Evolutionary conservation across 805 yeast genomes (phyloP).

Genomic region (Lachancea waltii): DNA sequence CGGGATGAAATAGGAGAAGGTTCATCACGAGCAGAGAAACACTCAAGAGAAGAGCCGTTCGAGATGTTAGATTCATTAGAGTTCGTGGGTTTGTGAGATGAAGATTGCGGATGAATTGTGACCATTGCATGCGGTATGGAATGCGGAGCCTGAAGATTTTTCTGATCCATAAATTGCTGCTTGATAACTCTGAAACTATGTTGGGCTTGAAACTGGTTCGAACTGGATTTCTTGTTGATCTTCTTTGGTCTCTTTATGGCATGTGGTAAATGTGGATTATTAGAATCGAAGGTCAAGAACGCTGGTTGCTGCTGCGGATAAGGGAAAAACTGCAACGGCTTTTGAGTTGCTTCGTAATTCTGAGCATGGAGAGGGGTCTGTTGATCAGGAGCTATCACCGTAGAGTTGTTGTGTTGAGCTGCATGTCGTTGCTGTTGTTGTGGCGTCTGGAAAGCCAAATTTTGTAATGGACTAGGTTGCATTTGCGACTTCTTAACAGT

Average conservation of each 20-base stretch:
- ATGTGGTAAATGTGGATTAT: slow-evolving; percentile 10
- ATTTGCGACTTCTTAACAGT: slow-evolving; percentile 12
- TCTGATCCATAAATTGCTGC: slow-evolving; percentile 14
- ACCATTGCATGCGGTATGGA: slow-evolving; percentile 15
- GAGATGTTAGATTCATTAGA: slow-evolving; percentile 13
- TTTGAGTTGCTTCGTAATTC: slow-evolving; percentile 24
- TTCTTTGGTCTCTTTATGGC: slow-evolving; percentile 17
- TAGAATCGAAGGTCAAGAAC: slow-evolving; percentile 6
- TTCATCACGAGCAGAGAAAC: slow-evolving; percentile 22
- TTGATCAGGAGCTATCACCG: slow-evolving; percentile 9
- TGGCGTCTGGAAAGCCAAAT: slow-evolving; percentile 31
- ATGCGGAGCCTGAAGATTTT: slow-evolving; percentile 17
- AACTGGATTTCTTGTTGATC: not conserved
- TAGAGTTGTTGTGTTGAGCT: slow-evolving; percentile 8
- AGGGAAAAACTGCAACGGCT: slow-evolving; percentile 31
- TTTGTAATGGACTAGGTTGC: slow-evolving; percentile 31
- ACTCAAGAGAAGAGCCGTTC: slow-evolving; percentile 20
- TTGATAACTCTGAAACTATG: slow-evolving; percentile 19
- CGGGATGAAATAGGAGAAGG: slow-evolving; percentile 24
- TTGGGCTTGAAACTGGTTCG: slow-evolving; percentile 29
- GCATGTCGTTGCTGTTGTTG: slow-evolving; percentile 19
- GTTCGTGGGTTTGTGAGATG: slow-evolving; percentile 11
- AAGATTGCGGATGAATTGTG: slow-evolving; percentile 35
- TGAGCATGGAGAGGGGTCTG: slow-evolving; percentile 8
- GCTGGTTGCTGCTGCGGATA: slow-evolving; percentile 21